These are phyloP conservation scores for Helichrysum umbraculigerum DNA, from an alignment of 129 eudicot genomes.

Conservation along the genomic window DNA sequence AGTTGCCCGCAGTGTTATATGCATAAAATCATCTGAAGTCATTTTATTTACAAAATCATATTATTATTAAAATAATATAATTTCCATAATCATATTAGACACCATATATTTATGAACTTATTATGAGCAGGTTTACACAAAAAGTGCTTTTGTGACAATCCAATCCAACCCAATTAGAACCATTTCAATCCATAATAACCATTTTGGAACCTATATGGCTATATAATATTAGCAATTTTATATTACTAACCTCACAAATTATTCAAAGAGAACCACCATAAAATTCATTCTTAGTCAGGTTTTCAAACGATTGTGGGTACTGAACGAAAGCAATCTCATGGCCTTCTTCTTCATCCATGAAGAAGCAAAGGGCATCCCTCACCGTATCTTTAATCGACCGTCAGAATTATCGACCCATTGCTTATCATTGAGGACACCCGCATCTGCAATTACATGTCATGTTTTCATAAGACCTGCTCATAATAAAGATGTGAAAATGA, in stretches of 20 bases:
- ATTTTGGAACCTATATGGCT: neutral
- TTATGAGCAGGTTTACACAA: too few relatives aligned
- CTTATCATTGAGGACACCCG: constrained; percentile 82
- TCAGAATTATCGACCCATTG: constrained; percentile 76
- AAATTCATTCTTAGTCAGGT: constrained; percentile 69
- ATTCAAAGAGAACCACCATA: constrained; percentile 51
- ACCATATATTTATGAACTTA: too few relatives aligned
- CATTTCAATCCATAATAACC: too few relatives aligned
- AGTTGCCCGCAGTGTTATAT: neutral
- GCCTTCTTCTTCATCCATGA: constrained; percentile 80
- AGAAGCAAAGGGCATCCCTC: constrained; percentile 85
- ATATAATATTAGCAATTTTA: constrained; percentile 6
- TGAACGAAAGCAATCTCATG: constrained; percentile 82
- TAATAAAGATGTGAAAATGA: neutral
- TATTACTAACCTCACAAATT: constrained; percentile 40
- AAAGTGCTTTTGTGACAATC: too few relatives aligned
- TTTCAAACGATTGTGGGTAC: constrained; percentile 63
- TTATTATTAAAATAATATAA: too few relatives aligned
- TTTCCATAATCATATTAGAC: too few relatives aligned
- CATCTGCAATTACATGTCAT: constrained; percentile 48
- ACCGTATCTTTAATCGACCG: constrained; percentile 70
- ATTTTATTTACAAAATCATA: too few relatives aligned
- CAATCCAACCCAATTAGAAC: too few relatives aligned
- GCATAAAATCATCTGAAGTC: neutral
- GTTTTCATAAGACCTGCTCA: neutral